These are phyloP conservation scores for Cordyceps farinosa DNA, from an alignment of 2,329 filamentous ascomycete species.

Conservation along the genomic window DNA sequence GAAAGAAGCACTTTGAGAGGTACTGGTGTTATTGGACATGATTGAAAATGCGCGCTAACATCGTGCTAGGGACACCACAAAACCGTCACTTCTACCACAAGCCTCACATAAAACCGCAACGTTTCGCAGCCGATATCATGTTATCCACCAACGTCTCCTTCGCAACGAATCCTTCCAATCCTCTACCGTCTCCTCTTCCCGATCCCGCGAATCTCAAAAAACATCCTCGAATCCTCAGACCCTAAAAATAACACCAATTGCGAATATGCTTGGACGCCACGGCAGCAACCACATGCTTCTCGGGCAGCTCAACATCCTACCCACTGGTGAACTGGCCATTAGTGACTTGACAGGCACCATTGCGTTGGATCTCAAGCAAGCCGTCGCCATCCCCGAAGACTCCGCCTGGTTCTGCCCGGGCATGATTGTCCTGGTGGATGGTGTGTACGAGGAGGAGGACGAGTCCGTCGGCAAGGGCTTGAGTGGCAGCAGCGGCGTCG, in stretches of 20 bases:
- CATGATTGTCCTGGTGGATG: constrained; percentile 93
- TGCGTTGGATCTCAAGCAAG: constrained; percentile 74
- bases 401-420: constrained; percentile 91
- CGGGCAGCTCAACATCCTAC: constrained; percentile 75
- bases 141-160: constrained; percentile 87
- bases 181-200: constrained; percentile 65
- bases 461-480: constrained; percentile 65
- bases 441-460: constrained; percentile 94
- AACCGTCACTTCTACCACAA: constrained; percentile 69
- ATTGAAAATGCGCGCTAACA: constrained; percentile 20
- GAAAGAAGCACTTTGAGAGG: constrained; percentile 89
- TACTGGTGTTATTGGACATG: constrained; percentile 28
- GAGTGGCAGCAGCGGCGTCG: constrained; percentile 75
- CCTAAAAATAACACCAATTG: constrained; percentile 86
- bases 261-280: constrained; percentile 71
- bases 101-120: constrained; percentile 78
- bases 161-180: constrained; percentile 91
- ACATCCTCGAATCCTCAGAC: constrained; percentile 63
- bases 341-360: constrained; percentile 89
- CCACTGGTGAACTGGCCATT: constrained; percentile 76
- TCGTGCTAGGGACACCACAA: constrained; percentile 51
- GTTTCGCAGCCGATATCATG: constrained; percentile 86
- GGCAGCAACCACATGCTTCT: constrained; percentile 83
- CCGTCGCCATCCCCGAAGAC: constrained; percentile 76
- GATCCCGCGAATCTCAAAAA: constrained; percentile 50